Evolutionary conservation across 2,329 filamentous ascomycete species (phyloP), one percentile per base, ranked within the genome.

Genomic region (Penicillium sp.): DNA sequence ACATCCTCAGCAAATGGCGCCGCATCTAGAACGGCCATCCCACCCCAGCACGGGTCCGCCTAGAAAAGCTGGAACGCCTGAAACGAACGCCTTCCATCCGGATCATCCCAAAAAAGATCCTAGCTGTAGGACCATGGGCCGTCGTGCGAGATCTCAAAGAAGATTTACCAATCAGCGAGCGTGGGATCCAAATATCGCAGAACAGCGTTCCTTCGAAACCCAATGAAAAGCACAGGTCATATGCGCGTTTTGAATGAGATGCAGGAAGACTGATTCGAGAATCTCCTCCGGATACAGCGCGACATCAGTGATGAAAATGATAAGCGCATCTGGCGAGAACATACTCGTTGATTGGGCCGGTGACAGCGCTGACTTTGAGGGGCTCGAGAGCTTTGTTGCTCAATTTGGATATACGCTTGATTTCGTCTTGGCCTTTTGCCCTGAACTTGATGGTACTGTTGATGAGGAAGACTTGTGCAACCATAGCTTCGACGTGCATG

Each of bases 161-260:
- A 87, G 0, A 78, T 75, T 87, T 82, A 1, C 85, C 85, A 0
- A 73, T 75, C 48, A 87, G 78, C 2, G 75, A 77, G 86, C 75
- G 33, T 84, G 84, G 87, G 2, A 85, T 19, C n/a, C 33, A 37
- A 16, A 16, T 8, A 16, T 52, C 33, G 33, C 22, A 40, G 19
- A 37, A 16, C 33, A 14, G n/a, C 16, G 33, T 22, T 5, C 13
- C 77, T 87, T 84, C 68, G 80, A 81, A 0, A 77, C 80, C 84
- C 85, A 88, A 70, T 88, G 85, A 79, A 88, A 82, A 6, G 77
- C 83, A 65, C 85, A 88, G 0, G 80, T 82, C 81, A 86, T 85
- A 67, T 84, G 81, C 7, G 84, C 85, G 2, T 69, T 71, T 40
- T 83, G 82, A 3, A 64, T 65, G 6, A 61, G 65, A 28, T 77